Evolutionary conservation across 805 yeast species (phyloP), one percentile per base, ranked within the genome.

Genomic region (Candida cerambycidarum): DNA sequence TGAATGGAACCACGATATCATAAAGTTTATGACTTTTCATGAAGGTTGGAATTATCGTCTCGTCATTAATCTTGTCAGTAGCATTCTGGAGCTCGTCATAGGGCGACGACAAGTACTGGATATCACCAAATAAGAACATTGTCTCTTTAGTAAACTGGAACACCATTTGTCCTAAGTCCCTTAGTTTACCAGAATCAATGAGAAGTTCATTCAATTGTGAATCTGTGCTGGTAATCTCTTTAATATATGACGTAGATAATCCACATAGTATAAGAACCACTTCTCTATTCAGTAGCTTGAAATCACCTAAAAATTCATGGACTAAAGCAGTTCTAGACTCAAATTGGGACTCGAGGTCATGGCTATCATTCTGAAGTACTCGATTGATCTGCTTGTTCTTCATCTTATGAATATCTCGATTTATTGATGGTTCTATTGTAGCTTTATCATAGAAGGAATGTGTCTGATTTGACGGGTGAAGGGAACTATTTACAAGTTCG

Each of bases 11-110:
- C 29, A 65, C 56, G 13, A 51, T 37, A 9, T 56, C 53, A 36
- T 62, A 54, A 23, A 70, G 41, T 12, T 48, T 41, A 45, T 61
- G 57, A 14, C 47, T 48, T 33, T 55, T 59, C 75, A 70, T 69
- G 45, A 65, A 64, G 17, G 45, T 52, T 6, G 56, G 51, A 10
- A 64, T 52, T 13, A 65, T 34, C 3, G 31, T 17, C 5, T 43
- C 42, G 6, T 56, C 53, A 17, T 44, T 41, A 24, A 63, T 56
- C 31, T 54, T 31, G 8, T 44, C 44, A 25, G 65, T 46, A 32
- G 57, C 56, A 17, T 50, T 46, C 24, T 55, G 53, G 7, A 70
- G 43, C 6, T 67, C 72, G 2, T 42, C 47, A 13, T 51, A 45
- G 2, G 68, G 55, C 12, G 57, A 44, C 1, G 74, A 56, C 8